Conservation (phyloP, 306 rosid genomes). For the Albizia julibrissin region DNA sequence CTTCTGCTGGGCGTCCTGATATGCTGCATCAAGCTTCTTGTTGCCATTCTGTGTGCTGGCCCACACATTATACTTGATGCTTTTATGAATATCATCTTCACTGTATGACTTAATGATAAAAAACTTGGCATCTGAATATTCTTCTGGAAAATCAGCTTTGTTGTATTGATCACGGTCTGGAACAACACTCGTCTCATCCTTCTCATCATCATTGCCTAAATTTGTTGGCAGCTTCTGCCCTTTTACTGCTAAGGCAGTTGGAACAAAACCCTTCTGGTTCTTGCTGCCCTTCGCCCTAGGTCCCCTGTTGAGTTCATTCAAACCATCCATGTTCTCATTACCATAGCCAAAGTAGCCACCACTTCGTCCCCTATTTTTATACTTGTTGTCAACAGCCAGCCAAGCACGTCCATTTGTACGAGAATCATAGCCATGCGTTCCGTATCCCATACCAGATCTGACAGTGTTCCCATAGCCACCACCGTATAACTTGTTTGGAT, state of each 20-base stretch:
- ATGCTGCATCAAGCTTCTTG: slow-evolving; percentile 96
- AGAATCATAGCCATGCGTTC: slow-evolving; percentile 81
- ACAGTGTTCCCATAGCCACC: slow-evolving; percentile 73
- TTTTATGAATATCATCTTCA: slow-evolving; percentile 95
- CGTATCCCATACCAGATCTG: slow-evolving; percentile 85
- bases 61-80: slow-evolving; percentile 96
- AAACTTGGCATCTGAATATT: slow-evolving; percentile 68
- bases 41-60: slow-evolving; percentile 97
- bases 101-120: slow-evolving; percentile 92
- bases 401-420: slow-evolving; percentile 75
- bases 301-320: slow-evolving; percentile 87
- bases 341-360: slow-evolving; percentile 76
- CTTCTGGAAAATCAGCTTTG: slow-evolving; percentile 67
- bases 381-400: slow-evolving; percentile 84
- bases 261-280: slow-evolving; percentile 70
- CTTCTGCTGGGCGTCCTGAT: slow-evolving; percentile 90
- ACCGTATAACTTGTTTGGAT: slow-evolving; percentile 74
- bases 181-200: slow-evolving; percentile 44
- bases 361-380: slow-evolving; percentile 76
- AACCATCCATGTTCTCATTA: slow-evolving; percentile 85
- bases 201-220: slow-evolving; percentile 57
- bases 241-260: slow-evolving; percentile 59
- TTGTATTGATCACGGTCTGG: slow-evolving; percentile 80
- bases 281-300: slow-evolving; percentile 88
- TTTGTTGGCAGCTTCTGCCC: slow-evolving; percentile 63